phyloP scores from a whole-genome alignment of 805 yeast species.

The Kluyveromyces nonfermentans region DNA sequence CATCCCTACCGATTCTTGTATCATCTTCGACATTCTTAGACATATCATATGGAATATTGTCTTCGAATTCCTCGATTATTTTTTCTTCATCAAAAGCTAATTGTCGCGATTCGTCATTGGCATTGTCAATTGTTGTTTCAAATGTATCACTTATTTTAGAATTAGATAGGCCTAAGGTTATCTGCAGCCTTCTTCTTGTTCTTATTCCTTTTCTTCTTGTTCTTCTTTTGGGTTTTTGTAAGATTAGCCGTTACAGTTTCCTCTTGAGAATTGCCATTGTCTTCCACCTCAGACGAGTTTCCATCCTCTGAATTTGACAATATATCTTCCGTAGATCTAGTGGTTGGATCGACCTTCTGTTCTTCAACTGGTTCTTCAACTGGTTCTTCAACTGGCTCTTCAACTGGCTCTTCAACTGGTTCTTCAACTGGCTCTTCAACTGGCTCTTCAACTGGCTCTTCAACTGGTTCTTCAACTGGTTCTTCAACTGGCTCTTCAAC shows the following conservation, averaged over 20 bases:
- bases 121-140: not conserved
- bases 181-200: slow-evolving; percentile 14
- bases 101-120: slow-evolving; percentile 1
- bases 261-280: slow-evolving; percentile 5
- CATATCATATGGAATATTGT: not conserved
- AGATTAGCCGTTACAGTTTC: slow-evolving; percentile 1
- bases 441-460: not conserved
- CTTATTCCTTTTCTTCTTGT: slow-evolving; percentile 24
- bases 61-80: slow-evolving; percentile 1
- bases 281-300: slow-evolving; percentile 15
- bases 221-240: slow-evolving; percentile 19
- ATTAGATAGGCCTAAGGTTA: slow-evolving; percentile 4
- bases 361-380: slow-evolving; percentile 1
- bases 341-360: not conserved
- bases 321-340: not conserved
- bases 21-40: slow-evolving; percentile 9
- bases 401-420: not conserved
- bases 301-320: slow-evolving; percentile 23
- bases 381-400: not conserved
- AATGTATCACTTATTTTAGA: not conserved
- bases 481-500: not conserved
- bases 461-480: not conserved
- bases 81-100: slow-evolving; percentile 15
- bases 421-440: not conserved
- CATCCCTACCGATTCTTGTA: slow-evolving; percentile 69